Conservation (phyloP, 1,284 basidiomycete genomes). For the Schizophyllum commune region DNA sequence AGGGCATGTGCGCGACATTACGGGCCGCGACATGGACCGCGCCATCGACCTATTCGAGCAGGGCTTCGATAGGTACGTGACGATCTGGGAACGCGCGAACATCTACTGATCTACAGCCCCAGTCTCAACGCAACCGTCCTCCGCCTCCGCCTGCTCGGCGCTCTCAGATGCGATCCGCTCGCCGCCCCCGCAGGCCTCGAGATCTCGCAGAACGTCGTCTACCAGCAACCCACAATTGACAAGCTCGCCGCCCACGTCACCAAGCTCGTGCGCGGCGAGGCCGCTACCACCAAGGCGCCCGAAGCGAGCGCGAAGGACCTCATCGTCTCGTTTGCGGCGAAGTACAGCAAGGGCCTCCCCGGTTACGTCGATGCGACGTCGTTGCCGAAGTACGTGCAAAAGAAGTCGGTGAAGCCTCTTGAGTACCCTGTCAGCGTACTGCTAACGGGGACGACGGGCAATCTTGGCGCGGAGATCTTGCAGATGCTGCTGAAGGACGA, state of each 20-base stretch:
- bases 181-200: constrained; percentile 7
- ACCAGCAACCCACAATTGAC: constrained; percentile 23
- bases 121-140: constrained; percentile 29
- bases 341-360: constrained; percentile 20
- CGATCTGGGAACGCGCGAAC: not conserved
- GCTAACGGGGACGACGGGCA: constrained; percentile 28
- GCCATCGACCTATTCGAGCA: constrained; percentile 27
- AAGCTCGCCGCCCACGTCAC: constrained; percentile 20
- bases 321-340: constrained; percentile 27
- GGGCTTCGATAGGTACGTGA: constrained; percentile 30
- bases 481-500: constrained; percentile 17
- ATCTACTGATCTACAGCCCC: not conserved
- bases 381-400: not conserved
- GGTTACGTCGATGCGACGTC: not conserved
- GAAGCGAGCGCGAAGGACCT: constrained; percentile 10
- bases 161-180: constrained; percentile 15
- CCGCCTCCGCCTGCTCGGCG: constrained; percentile 23
- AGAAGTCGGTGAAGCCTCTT: constrained; percentile 7
- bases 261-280: constrained; percentile 13
- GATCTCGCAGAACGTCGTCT: constrained; percentile 23
- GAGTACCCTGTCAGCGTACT: constrained; percentile 14
- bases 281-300: not conserved
- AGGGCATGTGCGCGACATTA: constrained; percentile 17
- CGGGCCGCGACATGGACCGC: constrained; percentile 11
- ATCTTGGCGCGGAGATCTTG: constrained; percentile 24